phyloP scores from a whole-genome alignment of 768 basidiomycete species.

The Russula brevipes region DNA sequence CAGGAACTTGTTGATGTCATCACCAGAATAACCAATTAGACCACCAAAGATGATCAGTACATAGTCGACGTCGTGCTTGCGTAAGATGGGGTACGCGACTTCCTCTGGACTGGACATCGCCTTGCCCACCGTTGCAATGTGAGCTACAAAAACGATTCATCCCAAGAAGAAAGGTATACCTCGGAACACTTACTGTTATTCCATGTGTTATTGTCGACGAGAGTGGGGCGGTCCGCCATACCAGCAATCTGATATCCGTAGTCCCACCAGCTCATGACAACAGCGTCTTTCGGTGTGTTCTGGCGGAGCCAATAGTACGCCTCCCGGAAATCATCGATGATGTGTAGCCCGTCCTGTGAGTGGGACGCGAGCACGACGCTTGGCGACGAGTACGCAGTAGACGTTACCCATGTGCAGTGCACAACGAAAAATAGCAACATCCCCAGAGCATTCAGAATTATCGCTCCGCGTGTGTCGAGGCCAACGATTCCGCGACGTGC shows the following conservation, averaged over 20 bases:
- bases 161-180: neutral
- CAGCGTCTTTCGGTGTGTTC: slow-evolving; percentile 88
- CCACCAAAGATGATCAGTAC: slow-evolving; percentile 97
- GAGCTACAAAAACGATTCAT: slow-evolving; percentile 46
- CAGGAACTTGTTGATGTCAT: slow-evolving; percentile 99
- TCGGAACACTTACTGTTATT: slow-evolving; percentile 80
- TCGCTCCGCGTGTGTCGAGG: slow-evolving; percentile 71
- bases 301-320: slow-evolving; percentile 98
- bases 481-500: slow-evolving; percentile 66
- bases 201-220: slow-evolving; percentile 99
- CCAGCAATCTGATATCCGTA: slow-evolving; percentile 99
- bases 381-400: slow-evolving; percentile 92
- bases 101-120: slow-evolving; percentile 95
- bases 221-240: slow-evolving; percentile 92
- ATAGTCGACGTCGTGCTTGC: slow-evolving; percentile 97
- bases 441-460: slow-evolving; percentile 67
- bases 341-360: slow-evolving; percentile 80
- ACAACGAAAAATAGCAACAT: slow-evolving; percentile 87
- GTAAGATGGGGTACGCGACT: slow-evolving; percentile 92
- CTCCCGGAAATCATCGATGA: slow-evolving; percentile 99
- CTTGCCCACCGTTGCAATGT: slow-evolving; percentile 98
- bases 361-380: slow-evolving; percentile 88
- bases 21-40: slow-evolving; percentile 92
- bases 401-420: slow-evolving; percentile 97
- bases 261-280: slow-evolving; percentile 99